Evolutionary conservation across 1,139 yeast species (phyloP).

Genomic region (Debaryomyces sp.): DNA sequence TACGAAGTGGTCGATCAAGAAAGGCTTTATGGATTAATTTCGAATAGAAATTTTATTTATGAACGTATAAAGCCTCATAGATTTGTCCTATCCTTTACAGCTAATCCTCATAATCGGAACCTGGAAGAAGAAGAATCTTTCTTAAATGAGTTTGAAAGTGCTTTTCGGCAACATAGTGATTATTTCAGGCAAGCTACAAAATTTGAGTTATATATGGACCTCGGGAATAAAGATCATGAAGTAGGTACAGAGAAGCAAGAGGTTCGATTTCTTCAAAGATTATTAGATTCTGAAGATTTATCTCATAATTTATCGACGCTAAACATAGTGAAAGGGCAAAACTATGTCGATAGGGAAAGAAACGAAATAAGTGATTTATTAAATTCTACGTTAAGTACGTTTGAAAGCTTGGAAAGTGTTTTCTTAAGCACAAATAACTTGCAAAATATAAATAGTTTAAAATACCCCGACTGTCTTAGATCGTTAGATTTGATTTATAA

Average conservation of each 20-base stretch:
- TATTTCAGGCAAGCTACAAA: conserved; percentile 10
- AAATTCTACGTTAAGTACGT: conserved; percentile 10
- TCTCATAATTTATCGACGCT: conserved; percentile 15
- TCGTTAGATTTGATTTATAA: conserved; percentile 19
- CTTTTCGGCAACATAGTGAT: conserved; percentile 4
- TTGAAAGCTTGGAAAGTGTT: conserved; percentile 15
- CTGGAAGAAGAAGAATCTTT: conserved; percentile 1
- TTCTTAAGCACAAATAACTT: conserved; percentile 16
- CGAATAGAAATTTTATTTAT: background rate
- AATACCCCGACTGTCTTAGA: conserved; percentile 14
- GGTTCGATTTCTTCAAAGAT: conserved; percentile 5
- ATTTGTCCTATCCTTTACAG: conserved; percentile 17
- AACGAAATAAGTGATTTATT: conserved; percentile 9
- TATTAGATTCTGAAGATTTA: conserved; percentile 12
- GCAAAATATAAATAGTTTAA: conserved; percentile 11
- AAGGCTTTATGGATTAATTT: background rate
- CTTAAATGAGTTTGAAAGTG: conserved; percentile 4
- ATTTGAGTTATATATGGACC: conserved; percentile 18
- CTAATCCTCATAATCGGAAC: conserved; percentile 2
- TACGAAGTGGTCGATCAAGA: conserved; percentile 5
- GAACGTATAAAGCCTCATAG: conserved; percentile 12
- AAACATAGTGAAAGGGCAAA: conserved; percentile 17
- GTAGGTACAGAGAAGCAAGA: conserved; percentile 9
- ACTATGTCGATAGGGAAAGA: conserved; percentile 9
- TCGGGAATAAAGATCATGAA: conserved; percentile 15